These are phyloP conservation scores for Exobasidium rhododendri DNA, from an alignment of 1,284 basidiomycete genomes.

Conservation along the genomic window DNA sequence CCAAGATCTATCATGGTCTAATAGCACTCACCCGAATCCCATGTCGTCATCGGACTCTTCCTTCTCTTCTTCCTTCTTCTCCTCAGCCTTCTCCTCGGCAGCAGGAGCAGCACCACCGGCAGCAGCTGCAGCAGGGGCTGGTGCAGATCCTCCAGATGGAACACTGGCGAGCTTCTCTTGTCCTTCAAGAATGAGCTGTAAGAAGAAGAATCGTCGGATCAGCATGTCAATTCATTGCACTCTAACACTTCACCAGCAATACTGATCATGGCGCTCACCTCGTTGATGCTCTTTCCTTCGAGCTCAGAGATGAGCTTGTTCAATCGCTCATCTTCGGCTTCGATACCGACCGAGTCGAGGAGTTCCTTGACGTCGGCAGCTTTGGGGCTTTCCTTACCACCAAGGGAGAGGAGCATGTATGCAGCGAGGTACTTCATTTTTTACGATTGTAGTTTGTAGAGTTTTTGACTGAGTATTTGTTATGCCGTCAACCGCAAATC, in stretches of 20 bases:
- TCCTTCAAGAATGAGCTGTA: slow-evolving; percentile 84
- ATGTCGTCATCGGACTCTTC: slow-evolving; percentile 48
- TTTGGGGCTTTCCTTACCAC: slow-evolving; percentile 82
- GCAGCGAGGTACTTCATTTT: slow-evolving; percentile 54
- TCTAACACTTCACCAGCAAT: background rate
- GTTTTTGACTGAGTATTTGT: slow-evolving; percentile 18
- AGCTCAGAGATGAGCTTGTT: slow-evolving; percentile 86
- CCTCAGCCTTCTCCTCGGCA: slow-evolving; percentile 65
- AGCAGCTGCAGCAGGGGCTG: slow-evolving; percentile 45
- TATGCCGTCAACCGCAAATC: slow-evolving; percentile 49
- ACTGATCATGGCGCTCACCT: slow-evolving; percentile 61
- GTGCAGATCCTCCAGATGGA: slow-evolving; percentile 56
- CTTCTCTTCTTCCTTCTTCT: slow-evolving; percentile 55
- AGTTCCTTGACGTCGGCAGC: slow-evolving; percentile 86
- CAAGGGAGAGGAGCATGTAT: slow-evolving; percentile 93
- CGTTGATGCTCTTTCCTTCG: slow-evolving; percentile 82
- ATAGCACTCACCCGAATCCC: slow-evolving; percentile 44
- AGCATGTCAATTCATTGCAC: background rate
- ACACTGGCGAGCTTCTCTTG: slow-evolving; percentile 90
- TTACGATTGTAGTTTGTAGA: slow-evolving; percentile 3
- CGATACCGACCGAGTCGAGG: slow-evolving; percentile 78
- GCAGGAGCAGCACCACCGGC: slow-evolving; percentile 65
- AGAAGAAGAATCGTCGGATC: background rate
- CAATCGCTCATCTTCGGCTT: slow-evolving; percentile 80
- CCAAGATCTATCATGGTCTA: no score